These are phyloP conservation scores for Antrodiella citrinella DNA, from an alignment of 768 basidiomycete species.

Conservation along the genomic window DNA sequence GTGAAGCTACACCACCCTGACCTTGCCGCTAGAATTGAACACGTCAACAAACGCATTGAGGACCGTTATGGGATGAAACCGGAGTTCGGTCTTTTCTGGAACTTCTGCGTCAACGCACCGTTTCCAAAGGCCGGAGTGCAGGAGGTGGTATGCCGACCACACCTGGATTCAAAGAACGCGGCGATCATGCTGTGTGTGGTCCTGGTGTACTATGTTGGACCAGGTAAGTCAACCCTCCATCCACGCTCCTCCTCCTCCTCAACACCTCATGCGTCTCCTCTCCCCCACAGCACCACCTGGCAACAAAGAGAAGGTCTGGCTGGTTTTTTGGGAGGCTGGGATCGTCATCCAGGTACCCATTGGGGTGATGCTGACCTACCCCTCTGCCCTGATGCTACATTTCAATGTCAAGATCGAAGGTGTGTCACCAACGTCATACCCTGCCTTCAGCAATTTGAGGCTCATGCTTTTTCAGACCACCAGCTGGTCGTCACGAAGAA, in stretches of 20 bases:
- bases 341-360: background rate
- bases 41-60: background rate
- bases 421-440: background rate
- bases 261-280: background rate
- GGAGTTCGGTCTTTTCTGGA: conserved; percentile 16
- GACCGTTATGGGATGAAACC: background rate
- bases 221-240: background rate
- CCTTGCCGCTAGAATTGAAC: background rate
- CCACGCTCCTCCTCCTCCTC: background rate
- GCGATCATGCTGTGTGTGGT: conserved; percentile 22
- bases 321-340: background rate
- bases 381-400: background rate
- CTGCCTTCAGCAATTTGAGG: background rate
- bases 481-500: background rate
- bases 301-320: background rate
- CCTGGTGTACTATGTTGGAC: conserved; percentile 15
- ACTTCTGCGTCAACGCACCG: conserved; percentile 22
- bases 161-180: conserved; percentile 24
- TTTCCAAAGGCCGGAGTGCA: conserved; percentile 5
- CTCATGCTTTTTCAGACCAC: background rate
- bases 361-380: background rate
- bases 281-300: background rate
- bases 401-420: background rate
- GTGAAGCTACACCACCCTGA: background rate
- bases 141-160: conserved; percentile 17